Conservation (phyloP, 2,329 filamentous ascomycete species). For the Colletotrichum spinosum region DNA sequence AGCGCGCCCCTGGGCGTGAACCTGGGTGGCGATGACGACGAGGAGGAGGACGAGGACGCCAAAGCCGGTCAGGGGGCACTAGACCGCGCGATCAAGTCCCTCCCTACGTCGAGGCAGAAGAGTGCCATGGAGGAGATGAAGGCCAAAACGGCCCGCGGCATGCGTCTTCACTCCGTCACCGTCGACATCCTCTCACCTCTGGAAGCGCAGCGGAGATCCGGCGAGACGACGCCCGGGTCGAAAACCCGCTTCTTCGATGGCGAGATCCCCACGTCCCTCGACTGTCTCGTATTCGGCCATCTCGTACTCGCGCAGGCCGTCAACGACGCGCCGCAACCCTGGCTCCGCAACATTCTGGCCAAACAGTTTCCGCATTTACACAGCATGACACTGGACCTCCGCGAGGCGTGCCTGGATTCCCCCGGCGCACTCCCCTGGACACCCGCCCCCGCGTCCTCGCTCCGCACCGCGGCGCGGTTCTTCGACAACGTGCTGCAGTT, state of each 20-base stretch:
- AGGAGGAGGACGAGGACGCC: conserved; percentile 46
- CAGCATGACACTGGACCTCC: conserved; percentile 48
- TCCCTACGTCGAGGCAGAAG: conserved; percentile 56
- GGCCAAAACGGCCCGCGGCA: conserved; percentile 77
- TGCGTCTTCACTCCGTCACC: conserved; percentile 80
- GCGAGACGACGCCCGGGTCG: conserved; percentile 40
- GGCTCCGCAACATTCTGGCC: conserved; percentile 48
- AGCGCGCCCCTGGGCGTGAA: conserved; percentile 78
- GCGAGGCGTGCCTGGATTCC: conserved; percentile 38
- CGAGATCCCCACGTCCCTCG: conserved; percentile 69
- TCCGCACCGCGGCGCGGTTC: conserved; percentile 45
- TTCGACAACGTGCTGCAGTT: conserved; percentile 50
- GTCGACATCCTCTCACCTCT: conserved; percentile 79
- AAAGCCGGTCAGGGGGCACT: conserved; percentile 41
- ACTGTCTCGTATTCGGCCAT: conserved; percentile 86
- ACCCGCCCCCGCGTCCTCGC: conserved; percentile 30
- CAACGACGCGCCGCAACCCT: conserved; percentile 56
- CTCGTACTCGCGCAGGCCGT: conserved; percentile 75
- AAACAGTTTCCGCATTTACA: conserved; percentile 42
- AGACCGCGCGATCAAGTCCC: conserved; percentile 41
- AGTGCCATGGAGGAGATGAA: conserved; percentile 73
- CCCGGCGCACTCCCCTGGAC: conserved; percentile 44
- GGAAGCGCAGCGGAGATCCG: conserved; percentile 61
- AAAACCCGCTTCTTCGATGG: conserved; percentile 46
- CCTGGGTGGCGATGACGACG: conserved; percentile 70